Conservation (phyloP, 306 rosid species). For the Begonia loranthoides region DNA sequence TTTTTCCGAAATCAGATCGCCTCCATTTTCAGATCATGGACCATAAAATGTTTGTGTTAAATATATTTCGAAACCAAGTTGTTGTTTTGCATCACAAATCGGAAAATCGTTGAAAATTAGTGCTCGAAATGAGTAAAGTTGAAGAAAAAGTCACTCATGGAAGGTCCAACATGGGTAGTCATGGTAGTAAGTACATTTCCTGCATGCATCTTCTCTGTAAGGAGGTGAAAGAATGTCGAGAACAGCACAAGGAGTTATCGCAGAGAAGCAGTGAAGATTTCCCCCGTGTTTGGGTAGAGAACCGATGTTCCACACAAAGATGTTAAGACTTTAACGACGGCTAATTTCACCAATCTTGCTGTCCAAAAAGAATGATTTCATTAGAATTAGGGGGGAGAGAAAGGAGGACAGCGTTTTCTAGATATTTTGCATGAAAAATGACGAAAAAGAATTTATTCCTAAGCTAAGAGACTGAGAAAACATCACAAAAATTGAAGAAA, state of each 20-base stretch:
- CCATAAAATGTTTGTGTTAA: conserved; percentile 1
- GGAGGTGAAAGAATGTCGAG: conserved; percentile 84
- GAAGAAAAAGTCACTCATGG: conserved; percentile 32
- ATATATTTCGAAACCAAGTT: too few relatives aligned
- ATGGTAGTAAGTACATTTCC: conserved; percentile 71
- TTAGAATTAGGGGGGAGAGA: neutral
- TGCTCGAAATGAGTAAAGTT: neutral
- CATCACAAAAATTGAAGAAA: too few relatives aligned
- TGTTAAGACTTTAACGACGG: conserved; percentile 55
- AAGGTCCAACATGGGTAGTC: conserved; percentile 66
- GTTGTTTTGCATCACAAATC: neutral
- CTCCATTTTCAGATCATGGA: conserved; percentile 40
- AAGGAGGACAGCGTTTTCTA: too few relatives aligned
- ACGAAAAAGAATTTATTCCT: too few relatives aligned
- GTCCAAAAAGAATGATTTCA: conserved; percentile 9
- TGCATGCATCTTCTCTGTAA: conserved; percentile 62
- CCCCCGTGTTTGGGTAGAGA: conserved; percentile 77
- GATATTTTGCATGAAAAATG: too few relatives aligned
- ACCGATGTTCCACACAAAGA: conserved; percentile 65
- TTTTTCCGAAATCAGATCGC: conserved; percentile 21
- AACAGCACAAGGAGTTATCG: conserved; percentile 78
- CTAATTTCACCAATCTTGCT: conserved; percentile 76
- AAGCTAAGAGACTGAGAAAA: too few relatives aligned
- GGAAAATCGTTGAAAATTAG: too few relatives aligned
- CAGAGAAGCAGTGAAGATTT: conserved; percentile 82